phyloP scores from a whole-genome alignment of 2,329 filamentous ascomycete species.

The Cucurbitaria berberidis region DNA sequence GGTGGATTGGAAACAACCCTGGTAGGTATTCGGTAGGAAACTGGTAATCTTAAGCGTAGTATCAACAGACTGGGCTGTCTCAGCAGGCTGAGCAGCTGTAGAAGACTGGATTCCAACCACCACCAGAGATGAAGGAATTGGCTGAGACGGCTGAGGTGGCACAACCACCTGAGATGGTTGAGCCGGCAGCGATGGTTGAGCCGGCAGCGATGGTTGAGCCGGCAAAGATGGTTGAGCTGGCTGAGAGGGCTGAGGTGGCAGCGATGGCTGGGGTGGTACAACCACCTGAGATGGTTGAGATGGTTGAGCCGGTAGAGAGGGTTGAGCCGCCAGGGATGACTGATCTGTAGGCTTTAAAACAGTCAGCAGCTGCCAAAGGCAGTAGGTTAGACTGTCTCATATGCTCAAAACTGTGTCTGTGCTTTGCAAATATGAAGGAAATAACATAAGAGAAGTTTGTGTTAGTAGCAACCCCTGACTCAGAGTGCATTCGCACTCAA shows the following conservation, averaged over 20 bases:
- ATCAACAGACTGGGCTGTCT: neutral
- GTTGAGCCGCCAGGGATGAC: neutral
- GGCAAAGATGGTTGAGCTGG: neutral
- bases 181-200: neutral
- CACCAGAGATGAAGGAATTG: neutral
- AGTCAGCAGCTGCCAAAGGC: constrained; percentile 18
- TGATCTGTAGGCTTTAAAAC: neutral
- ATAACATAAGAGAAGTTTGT: constrained; percentile 3
- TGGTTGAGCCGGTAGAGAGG: neutral
- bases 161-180: neutral
- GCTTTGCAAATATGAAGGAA: constrained; percentile 2
- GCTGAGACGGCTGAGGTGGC: neutral
- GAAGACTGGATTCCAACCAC: no score
- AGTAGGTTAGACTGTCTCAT: constrained; percentile 16
- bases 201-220: neutral
- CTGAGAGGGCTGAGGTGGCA: neutral
- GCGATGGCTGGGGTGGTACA: neutral
- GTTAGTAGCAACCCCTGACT: neutral
- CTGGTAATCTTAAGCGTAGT: neutral
- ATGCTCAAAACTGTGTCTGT: constrained; percentile 16
- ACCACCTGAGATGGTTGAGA: neutral
- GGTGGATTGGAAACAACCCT: neutral
- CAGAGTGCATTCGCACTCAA: neutral
- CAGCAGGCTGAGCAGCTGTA: neutral
- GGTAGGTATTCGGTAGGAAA: neutral